Base-by-base conservation (phyloP, 371 early-diverging fungal genomes). In the Mucor saturninus region DNA sequence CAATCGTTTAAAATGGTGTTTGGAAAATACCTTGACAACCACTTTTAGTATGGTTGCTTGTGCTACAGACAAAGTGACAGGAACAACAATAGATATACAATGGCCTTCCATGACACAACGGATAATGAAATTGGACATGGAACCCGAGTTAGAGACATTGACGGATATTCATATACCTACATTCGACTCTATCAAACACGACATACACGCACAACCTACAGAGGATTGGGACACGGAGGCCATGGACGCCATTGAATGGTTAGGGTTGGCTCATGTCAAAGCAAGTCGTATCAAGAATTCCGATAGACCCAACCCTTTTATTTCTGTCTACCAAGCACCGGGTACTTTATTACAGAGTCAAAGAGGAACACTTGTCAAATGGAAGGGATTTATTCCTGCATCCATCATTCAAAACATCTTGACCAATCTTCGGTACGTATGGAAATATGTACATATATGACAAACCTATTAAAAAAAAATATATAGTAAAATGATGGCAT, bases 161-260 rank as follows among this genome's bases (percentile, higher is more conserved):
- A 52, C 63, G 13, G 68, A 68, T 53, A 65, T 71, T 29, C 54
- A 66, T 50, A 70, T 79, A 51, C 79, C 79, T 2, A 46, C 65
- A 11, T 70, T 79, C 32, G 58, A 66, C 30, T 29, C 64, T 35
- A 54, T 81, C 29, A 31, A 51, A 31, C 51, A 65, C 68, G 15
- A 71, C 28, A 35, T 49, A 63, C 52, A 62, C 54, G 54, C 38
- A 51, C 28, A 63, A 54, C 46, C 49, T 11, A 56, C 71, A n/a
- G 59, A 73, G 26, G 10, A 53, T 21, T 81, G 82, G 84, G 74
- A 69, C 46, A 56, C 61, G 8, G 59, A 74, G 15, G 75, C 73
- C 2, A 39, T 75, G n/a, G 75, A 83, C 28, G 70, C 85, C 10
- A 65, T 81, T 13, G 88, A 89, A 62, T 89, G 89, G 89, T 54